Percentiles rank a stretch among this genome's conserved stretches.
phyloP scores from a whole-genome alignment of 306 rosid genomes.

The Ormosia emarginata region DNA sequence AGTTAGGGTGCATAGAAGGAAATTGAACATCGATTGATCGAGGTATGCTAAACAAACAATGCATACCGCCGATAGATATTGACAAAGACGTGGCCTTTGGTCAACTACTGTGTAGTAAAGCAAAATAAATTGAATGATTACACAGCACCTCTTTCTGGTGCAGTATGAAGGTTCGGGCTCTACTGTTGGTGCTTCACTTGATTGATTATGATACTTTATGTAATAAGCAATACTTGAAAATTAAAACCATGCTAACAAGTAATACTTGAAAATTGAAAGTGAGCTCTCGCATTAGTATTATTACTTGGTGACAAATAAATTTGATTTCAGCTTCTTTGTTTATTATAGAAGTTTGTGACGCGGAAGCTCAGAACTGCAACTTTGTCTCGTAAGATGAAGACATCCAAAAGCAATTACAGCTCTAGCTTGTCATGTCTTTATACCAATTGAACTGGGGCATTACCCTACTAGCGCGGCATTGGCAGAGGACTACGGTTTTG shows the following conservation, averaged over 20 bases:
- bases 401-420: no score
- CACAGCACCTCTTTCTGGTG: background rate
- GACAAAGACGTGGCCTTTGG: background rate
- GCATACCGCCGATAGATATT: background rate
- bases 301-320: background rate
- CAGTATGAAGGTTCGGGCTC: background rate
- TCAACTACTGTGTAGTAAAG: background rate
- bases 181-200: background rate
- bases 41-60: background rate
- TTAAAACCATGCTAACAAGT: no score
- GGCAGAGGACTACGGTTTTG: background rate
- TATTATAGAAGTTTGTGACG: background rate
- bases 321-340: background rate
- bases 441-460: no score
- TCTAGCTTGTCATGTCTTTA: no score
- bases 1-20: background rate
- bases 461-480: no score
- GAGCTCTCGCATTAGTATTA: background rate
- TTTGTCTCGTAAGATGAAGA: no score
- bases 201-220: background rate
- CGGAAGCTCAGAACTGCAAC: no score
- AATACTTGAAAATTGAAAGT: background rate
- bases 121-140: background rate
- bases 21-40: no score
- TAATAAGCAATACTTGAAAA: no score